Evolutionary conservation across 2,329 filamentous ascomycete genomes (phyloP).

Genomic region (Teratosphaeria viscida): DNA sequence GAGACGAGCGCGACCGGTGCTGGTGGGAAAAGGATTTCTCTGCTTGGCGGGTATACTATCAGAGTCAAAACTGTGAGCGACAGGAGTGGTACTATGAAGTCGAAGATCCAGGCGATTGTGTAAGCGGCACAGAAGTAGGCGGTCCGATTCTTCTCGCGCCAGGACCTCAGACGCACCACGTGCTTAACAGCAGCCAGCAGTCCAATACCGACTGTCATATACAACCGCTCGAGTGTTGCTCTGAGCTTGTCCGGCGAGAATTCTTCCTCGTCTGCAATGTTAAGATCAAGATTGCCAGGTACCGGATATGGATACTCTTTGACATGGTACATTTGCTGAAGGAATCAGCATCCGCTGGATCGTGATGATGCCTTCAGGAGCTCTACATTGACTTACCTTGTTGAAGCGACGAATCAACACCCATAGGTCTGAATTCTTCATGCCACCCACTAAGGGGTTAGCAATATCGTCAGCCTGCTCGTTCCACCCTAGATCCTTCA

Average conservation of each 20-base stretch:
- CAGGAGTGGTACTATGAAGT: constrained; percentile 57
- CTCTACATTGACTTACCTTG: constrained; percentile 40
- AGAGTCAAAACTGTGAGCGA: constrained; percentile 51
- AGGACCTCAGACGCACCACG: constrained; percentile 64
- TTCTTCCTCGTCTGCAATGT: constrained; percentile 68
- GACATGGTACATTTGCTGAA: constrained; percentile 48
- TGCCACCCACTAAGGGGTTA: constrained; percentile 52
- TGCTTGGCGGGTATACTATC: constrained; percentile 53
- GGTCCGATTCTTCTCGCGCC: constrained; percentile 63
- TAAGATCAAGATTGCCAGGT: constrained; percentile 64
- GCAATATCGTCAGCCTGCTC: constrained; percentile 46
- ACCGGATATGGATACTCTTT: constrained; percentile 52
- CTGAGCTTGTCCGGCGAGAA: constrained; percentile 78
- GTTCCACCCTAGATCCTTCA: constrained; percentile 61
- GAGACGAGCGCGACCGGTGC: constrained; percentile 66
- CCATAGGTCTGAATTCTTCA: constrained; percentile 66
- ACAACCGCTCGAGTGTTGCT: constrained; percentile 66
- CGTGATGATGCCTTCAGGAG: neutral
- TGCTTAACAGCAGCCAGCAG: constrained; percentile 61
- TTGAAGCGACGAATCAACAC: constrained; percentile 62
- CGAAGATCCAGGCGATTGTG: constrained; percentile 58
- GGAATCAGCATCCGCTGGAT: neutral
- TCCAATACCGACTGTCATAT: constrained; percentile 66
- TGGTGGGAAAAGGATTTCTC: constrained; percentile 60
- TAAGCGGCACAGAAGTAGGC: constrained; percentile 53